Percentiles rank a stretch among this genome's conserved stretches.
Evolutionary conservation across 176 grass and related monocot genomes (phyloP).

Genomic region (Oryza glaberrima): DNA sequence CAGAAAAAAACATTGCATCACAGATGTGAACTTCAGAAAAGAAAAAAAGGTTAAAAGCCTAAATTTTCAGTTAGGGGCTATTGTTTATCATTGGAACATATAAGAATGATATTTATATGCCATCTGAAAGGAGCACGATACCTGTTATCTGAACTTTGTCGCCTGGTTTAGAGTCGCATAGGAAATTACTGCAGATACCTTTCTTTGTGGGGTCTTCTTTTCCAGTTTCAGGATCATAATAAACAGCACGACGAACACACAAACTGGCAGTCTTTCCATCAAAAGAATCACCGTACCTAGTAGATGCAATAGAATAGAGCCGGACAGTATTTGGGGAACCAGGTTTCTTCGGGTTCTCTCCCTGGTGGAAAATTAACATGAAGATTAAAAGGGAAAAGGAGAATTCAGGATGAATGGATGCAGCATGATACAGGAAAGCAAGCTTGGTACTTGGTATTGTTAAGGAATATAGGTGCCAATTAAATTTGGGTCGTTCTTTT

Average conservation of each 20-base stretch:
- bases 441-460: background rate
- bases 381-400: background rate
- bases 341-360: slow-evolving; percentile 95
- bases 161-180: slow-evolving; percentile 85
- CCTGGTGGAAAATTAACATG: slow-evolving; percentile 47
- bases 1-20: background rate
- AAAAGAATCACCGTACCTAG: slow-evolving; percentile 89
- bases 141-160: slow-evolving; percentile 91
- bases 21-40: background rate
- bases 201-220: slow-evolving; percentile 89
- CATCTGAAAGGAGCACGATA: slow-evolving; percentile 31
- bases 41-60: background rate
- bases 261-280: slow-evolving; percentile 83
- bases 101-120: background rate
- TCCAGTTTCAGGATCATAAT: slow-evolving; percentile 93
- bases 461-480: background rate
- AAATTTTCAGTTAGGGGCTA: background rate
- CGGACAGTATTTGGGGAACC: slow-evolving; percentile 79
- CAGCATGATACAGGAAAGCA: background rate
- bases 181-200: slow-evolving; percentile 95
- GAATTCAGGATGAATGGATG: background rate
- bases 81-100: background rate
- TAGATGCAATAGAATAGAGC: slow-evolving; percentile 96
- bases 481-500: background rate
- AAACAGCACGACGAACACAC: slow-evolving; percentile 84